These are phyloP conservation scores for Solidago caesia DNA, from an alignment of 129 eudicot genomes.

Conservation along the genomic window DNA sequence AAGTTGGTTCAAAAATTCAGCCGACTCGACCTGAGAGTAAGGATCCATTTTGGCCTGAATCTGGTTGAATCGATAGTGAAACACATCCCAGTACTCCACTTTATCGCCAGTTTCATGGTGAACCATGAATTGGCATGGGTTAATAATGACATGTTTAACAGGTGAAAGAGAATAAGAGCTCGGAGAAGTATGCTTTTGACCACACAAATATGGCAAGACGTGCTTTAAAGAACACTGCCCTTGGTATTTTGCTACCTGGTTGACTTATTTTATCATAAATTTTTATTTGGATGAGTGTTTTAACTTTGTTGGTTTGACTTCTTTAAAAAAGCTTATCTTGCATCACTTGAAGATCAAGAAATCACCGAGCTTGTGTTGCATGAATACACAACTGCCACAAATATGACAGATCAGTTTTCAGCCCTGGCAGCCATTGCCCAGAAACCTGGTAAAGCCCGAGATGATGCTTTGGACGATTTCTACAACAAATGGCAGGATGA, in stretches of 20 bases:
- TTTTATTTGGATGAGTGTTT: not conserved
- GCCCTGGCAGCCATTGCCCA: conserved; percentile 87
- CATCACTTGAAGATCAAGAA: conserved; percentile 65
- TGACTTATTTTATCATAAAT: not conserved
- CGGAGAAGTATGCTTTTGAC: conserved; percentile 56
- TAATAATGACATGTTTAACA: conserved; percentile 27
- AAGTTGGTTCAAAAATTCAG: too few relatives aligned
- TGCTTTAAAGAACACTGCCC: conserved; percentile 77
- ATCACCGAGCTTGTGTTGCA: conserved; percentile 66
- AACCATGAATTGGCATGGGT: not conserved
- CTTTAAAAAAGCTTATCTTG: conserved; percentile 66
- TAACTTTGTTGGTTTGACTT: conserved; percentile 14
- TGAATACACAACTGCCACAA: conserved; percentile 80
- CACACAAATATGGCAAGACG: conserved; percentile 88
- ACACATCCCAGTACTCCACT: too few relatives aligned
- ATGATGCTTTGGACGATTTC: conserved; percentile 83
- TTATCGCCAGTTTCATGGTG: not conserved
- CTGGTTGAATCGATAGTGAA: too few relatives aligned
- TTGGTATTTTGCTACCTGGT: conserved; percentile 40
- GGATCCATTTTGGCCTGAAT: too few relatives aligned
- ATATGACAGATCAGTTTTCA: conserved; percentile 93
- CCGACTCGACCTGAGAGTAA: too few relatives aligned
- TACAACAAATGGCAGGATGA: conserved; percentile 90
- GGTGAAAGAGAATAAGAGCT: conserved; percentile 75
- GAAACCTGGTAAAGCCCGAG: conserved; percentile 71